Evolutionary conservation across 768 basidiomycete genomes (phyloP).

Genomic region (Tricholoma sp.): DNA sequence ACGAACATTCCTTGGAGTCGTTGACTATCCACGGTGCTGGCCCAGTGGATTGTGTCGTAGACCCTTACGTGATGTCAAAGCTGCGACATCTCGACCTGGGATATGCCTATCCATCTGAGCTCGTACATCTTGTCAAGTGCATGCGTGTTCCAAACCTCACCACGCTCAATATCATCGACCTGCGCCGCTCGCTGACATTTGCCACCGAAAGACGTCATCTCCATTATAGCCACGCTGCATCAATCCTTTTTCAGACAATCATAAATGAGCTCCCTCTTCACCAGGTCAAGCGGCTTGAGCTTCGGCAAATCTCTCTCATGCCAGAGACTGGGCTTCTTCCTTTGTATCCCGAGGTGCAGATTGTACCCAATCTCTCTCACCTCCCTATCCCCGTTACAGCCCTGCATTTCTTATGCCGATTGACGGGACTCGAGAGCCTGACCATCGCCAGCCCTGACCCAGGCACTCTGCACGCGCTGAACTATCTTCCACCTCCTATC

Average conservation of each 20-base stretch:
- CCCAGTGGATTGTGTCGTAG: too few species aligned
- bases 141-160: background rate
- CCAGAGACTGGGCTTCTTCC: background rate
- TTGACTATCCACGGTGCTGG: background rate
- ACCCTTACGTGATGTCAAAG: background rate
- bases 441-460: background rate
- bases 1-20: conserved; percentile 5
- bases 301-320: conserved; percentile 1
- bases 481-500: background rate
- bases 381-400: background rate
- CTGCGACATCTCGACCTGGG: conserved; percentile 1
- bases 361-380: background rate
- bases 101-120: background rate
- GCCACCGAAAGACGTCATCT: background rate
- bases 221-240: background rate
- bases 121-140: background rate
- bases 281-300: background rate
- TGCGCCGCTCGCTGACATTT: background rate
- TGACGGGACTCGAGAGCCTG: conserved; percentile 1
- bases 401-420: conserved; percentile 4
- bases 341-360: background rate
- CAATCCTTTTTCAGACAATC: background rate
- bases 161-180: background rate
- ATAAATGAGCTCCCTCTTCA: background rate
- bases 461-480: conserved; percentile 4